A percentile compares a stretch with the other conserved stretches of the same genome.
phyloP scores from a whole-genome alignment of 805 yeast species.

The Kodamaea kaohsiungensis region DNA sequence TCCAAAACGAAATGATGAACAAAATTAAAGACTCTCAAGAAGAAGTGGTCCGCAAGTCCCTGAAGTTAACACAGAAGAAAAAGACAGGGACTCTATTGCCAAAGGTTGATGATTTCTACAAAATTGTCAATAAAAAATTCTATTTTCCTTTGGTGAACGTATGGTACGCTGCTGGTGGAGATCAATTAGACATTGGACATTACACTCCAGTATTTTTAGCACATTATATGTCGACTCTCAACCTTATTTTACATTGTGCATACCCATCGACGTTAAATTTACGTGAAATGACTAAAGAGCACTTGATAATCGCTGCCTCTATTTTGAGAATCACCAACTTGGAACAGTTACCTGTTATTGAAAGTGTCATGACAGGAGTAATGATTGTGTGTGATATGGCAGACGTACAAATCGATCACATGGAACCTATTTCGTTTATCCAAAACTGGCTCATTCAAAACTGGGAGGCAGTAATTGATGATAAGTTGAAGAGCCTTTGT shows the following conservation, averaged over 20 bases:
- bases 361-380: slow-evolving; percentile 40
- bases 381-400: slow-evolving; percentile 35
- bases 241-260: slow-evolving; percentile 57
- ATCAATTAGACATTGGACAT: slow-evolving; percentile 47
- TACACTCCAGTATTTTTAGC: slow-evolving; percentile 54
- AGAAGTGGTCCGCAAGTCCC: slow-evolving; percentile 43
- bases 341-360: slow-evolving; percentile 37
- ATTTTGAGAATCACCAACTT: slow-evolving; percentile 17
- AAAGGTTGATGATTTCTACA: slow-evolving; percentile 30
- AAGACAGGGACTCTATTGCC: slow-evolving; percentile 13
- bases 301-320: slow-evolving; percentile 37
- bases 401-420: slow-evolving; percentile 28
- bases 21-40: slow-evolving; percentile 35
- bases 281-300: slow-evolving; percentile 58
- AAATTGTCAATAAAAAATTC: slow-evolving; percentile 43
- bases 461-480: slow-evolving; percentile 42
- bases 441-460: slow-evolving; percentile 28
- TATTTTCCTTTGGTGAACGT: slow-evolving; percentile 56
- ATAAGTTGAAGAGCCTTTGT: slow-evolving; percentile 35
- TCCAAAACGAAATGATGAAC: slow-evolving; percentile 38
- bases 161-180: slow-evolving; percentile 49
- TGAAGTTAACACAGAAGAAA: slow-evolving; percentile 23
- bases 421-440: slow-evolving; percentile 19
- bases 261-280: slow-evolving; percentile 54
- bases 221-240: slow-evolving; percentile 61